Percentiles rank a stretch among this genome's conserved stretches.
phyloP scores from a whole-genome alignment of 352 stramenopile species.

The Globisporangium recalcitrans region DNA sequence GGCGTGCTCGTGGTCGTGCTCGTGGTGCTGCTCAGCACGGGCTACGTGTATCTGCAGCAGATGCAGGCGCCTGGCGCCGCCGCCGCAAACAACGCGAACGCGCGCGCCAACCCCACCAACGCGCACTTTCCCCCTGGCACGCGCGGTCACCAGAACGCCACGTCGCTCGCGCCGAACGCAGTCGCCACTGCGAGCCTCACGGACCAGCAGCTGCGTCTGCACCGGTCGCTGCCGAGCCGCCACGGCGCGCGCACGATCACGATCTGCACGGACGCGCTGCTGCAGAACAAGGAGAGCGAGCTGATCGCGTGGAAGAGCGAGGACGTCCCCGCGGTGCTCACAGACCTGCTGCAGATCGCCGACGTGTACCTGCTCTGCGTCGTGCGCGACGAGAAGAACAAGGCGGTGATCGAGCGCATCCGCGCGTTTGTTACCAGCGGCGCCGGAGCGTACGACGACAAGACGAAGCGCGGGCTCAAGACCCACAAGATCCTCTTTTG shows the following conservation, averaged over 20 bases:
- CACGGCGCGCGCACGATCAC: constrained; percentile 61
- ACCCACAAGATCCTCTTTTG: constrained; percentile 80
- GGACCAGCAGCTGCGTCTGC: constrained; percentile 49
- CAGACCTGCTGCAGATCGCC: constrained; percentile 48
- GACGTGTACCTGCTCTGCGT: constrained; percentile 70
- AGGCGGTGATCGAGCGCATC: constrained; percentile 30
- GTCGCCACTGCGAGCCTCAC: constrained; percentile 36
- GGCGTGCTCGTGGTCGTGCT: constrained; percentile 67
- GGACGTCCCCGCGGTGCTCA: constrained; percentile 42
- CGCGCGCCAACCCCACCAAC: constrained; percentile 3
- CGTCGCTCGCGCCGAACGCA: constrained; percentile 19
- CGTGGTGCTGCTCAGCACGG: constrained; percentile 63
- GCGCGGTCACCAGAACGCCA: constrained; percentile 10
- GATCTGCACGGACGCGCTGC: constrained; percentile 52
- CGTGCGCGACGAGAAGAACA: constrained; percentile 29
- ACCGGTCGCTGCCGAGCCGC: constrained; percentile 54
- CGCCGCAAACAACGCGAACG: background rate
- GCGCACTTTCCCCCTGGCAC: constrained; percentile 8
- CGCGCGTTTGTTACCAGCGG: constrained; percentile 37
- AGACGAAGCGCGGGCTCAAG: constrained; percentile 30
- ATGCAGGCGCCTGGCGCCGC: constrained; percentile 25
- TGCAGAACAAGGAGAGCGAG: constrained; percentile 24
- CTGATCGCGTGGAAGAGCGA: constrained; percentile 41
- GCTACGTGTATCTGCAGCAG: constrained; percentile 72
- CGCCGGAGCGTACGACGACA: constrained; percentile 21